Conservation (phyloP, 495 filamentous ascomycete species). For the Penicillium argentinense region DNA sequence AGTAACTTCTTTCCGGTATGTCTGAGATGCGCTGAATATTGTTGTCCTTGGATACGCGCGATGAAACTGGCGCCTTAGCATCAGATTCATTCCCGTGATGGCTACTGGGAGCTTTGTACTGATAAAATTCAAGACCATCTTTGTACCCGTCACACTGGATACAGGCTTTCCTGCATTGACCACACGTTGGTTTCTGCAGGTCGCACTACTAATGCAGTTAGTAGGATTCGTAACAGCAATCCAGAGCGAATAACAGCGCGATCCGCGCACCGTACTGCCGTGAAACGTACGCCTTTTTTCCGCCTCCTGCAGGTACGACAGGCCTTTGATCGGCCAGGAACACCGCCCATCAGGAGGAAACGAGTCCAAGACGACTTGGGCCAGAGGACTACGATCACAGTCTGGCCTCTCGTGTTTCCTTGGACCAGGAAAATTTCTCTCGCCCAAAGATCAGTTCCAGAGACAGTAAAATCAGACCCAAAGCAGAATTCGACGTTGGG, state of each 20-base stretch:
- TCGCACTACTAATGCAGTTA: slow-evolving; percentile 5
- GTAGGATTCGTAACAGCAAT: neutral
- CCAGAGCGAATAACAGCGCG: neutral
- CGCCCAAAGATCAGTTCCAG: too few relatives aligned
- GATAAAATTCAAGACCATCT: neutral
- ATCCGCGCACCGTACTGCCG: neutral
- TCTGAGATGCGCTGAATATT: neutral
- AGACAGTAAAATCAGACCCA: neutral
- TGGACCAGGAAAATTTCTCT: too few relatives aligned
- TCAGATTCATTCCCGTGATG: neutral
- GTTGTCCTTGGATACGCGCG: neutral
- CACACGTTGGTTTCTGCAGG: slow-evolving; percentile 3
- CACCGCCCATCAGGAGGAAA: slow-evolving; percentile 4
- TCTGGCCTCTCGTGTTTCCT: neutral
- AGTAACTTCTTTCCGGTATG: neutral
- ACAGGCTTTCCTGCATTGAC: slow-evolving; percentile 11
- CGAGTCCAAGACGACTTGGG: too few relatives aligned
- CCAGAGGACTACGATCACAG: too few relatives aligned
- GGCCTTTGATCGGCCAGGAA: slow-evolving; percentile 9
- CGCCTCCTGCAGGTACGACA: slow-evolving; percentile 11
- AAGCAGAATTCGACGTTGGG: too few relatives aligned
- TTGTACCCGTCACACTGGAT: slow-evolving; percentile 9
- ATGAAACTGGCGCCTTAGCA: neutral
- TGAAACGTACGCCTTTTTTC: slow-evolving; percentile 13
- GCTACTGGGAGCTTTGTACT: neutral